A percentile compares a stretch with the other conserved stretches of the same genome.
Conservation (phyloP, 305 asterid species). For the Solanum hybrid region DNA sequence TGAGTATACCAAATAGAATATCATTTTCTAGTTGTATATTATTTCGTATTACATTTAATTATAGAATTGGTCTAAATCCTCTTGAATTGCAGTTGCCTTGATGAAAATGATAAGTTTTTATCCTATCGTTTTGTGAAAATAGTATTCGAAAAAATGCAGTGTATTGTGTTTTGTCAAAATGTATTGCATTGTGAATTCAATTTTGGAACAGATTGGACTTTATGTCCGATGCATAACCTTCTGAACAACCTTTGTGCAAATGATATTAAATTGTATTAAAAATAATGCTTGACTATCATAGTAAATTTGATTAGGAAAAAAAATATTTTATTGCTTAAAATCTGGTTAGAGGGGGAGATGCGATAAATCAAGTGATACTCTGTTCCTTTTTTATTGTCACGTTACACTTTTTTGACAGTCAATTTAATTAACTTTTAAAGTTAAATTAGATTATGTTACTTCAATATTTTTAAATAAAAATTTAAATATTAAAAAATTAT, state of each 20-base stretch:
- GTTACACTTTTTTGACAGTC: too few species aligned
- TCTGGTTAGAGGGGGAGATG: not conserved
- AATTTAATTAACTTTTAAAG: too few species aligned
- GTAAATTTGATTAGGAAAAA: too few species aligned
- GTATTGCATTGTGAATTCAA: not conserved
- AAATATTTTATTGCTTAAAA: too few species aligned
- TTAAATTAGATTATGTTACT: too few species aligned
- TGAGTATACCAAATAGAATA: not conserved
- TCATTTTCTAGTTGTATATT: not conserved
- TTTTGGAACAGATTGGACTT: not conserved
- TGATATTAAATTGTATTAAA: not conserved
- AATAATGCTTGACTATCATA: too few species aligned
- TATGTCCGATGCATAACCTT: not conserved
- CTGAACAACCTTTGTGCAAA: not conserved
- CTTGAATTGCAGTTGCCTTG: not conserved
- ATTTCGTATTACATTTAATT: not conserved
- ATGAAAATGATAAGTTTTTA: not conserved
- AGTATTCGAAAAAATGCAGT: not conserved
- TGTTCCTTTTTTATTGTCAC: too few species aligned
- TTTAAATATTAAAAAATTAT: fast-evolving
- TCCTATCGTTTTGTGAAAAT: not conserved
- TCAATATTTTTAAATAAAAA: too few species aligned
- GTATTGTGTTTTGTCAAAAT: not conserved
- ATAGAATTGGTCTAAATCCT: not conserved
- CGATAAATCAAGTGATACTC: not conserved